These are phyloP conservation scores for Trichoderma koningiopsis DNA, from an alignment of 2,329 filamentous ascomycete species.

Conservation along the genomic window DNA sequence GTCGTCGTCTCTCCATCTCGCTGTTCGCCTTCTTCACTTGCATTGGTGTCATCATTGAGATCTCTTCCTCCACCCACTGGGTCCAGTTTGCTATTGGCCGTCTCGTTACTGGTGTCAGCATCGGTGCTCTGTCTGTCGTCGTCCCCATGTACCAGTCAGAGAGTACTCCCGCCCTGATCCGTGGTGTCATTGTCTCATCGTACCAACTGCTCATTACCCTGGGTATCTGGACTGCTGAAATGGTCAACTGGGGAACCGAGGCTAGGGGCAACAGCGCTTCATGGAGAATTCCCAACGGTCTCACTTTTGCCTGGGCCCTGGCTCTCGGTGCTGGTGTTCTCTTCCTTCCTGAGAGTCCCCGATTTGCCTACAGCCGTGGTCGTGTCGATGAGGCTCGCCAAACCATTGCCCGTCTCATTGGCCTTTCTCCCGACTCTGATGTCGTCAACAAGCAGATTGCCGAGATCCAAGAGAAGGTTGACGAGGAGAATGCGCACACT, in stretches of 20 bases:
- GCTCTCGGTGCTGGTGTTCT: conserved; percentile 11
- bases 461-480: conserved; percentile 17
- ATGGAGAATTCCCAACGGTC: conserved; percentile 18
- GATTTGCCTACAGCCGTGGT: conserved; percentile 15
- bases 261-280: conserved; percentile 8
- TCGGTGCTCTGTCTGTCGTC: conserved; percentile 12
- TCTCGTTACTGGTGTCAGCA: conserved; percentile 14
- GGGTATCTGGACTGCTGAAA: conserved; percentile 20
- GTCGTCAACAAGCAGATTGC: conserved; percentile 18
- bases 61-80: conserved; percentile 14
- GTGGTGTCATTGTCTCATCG: conserved; percentile 20
- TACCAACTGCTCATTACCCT: conserved; percentile 22
- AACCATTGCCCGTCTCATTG: conserved; percentile 10
- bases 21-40: conserved; percentile 18
- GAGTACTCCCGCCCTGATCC: conserved; percentile 18
- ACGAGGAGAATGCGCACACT: conserved; percentile 10
- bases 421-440: background rate
- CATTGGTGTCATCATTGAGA: conserved; percentile 11
- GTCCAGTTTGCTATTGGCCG: conserved; percentile 20
- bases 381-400: conserved; percentile 15
- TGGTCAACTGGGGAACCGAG: conserved; percentile 22
- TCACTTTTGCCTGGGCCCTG: conserved; percentile 18
- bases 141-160: conserved; percentile 21
- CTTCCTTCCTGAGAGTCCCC: conserved; percentile 16
- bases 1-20: conserved; percentile 20